A percentile compares a stretch with the other conserved stretches of the same genome.
Evolutionary conservation across 2,329 filamentous ascomycete species (phyloP).

Genomic region (Pestalotiopsis sp.): DNA sequence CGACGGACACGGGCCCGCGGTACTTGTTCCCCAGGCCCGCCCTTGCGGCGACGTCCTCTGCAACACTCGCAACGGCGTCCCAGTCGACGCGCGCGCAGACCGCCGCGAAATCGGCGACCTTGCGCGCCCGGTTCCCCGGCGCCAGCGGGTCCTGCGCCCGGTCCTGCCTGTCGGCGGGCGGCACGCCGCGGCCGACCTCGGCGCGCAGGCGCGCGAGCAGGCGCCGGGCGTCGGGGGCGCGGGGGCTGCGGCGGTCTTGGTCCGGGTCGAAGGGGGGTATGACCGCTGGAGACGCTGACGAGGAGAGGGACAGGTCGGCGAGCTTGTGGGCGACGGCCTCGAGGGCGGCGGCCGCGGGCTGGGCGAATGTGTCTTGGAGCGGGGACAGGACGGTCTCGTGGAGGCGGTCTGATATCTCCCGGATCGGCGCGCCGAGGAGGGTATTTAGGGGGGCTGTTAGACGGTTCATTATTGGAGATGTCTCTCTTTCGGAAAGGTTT

Average conservation of each 20-base stretch:
- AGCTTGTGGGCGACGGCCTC: not conserved
- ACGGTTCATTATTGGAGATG: not conserved
- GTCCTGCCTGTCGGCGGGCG: not conserved
- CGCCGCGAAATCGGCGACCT: not conserved
- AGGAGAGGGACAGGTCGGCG: not conserved
- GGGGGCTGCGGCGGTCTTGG: not conserved
- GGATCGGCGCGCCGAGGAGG: not conserved
- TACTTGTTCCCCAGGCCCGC: not conserved
- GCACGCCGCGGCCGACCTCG: not conserved
- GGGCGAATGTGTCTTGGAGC: not conserved
- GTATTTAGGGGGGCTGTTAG: not conserved
- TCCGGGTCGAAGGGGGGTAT: not conserved
- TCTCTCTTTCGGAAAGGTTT: too few species aligned
- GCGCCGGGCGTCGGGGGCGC: not conserved
- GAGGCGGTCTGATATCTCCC: not conserved
- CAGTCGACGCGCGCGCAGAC: not conserved
- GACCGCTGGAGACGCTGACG: too few species aligned
- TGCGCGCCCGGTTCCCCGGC: not conserved
- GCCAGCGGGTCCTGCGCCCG: not conserved
- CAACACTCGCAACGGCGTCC: not conserved
- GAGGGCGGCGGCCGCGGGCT: not conserved
- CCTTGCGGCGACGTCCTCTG: not conserved
- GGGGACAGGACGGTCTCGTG: not conserved
- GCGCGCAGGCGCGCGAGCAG: not conserved
- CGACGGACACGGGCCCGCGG: not conserved